Conservation (phyloP, 1,284 basidiomycete genomes). For the Leccinum pallidistipes region DNA sequence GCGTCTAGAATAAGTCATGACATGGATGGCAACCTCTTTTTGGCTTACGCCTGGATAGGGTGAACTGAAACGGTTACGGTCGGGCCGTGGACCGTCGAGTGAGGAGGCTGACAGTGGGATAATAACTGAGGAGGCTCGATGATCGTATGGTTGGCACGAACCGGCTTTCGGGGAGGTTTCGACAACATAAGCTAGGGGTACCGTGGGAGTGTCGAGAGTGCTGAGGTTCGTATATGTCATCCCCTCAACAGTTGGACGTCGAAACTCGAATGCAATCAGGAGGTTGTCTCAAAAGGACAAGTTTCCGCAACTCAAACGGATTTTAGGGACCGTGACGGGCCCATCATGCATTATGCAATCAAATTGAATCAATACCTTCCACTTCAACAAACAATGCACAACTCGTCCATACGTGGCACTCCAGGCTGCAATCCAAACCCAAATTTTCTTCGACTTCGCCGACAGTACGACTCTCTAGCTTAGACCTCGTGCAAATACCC, state of each 20-base stretch:
- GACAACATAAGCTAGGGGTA: neutral
- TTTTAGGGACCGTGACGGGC: no score
- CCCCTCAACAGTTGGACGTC: no score
- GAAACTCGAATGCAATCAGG: neutral
- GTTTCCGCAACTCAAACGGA: neutral
- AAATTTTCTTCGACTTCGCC: neutral
- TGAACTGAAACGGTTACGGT: neutral
- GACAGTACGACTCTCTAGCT: neutral
- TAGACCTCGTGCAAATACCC: neutral
- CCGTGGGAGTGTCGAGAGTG: no score
- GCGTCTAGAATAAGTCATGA: neutral
- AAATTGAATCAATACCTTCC: neutral
- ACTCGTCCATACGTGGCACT: constrained; percentile 10
- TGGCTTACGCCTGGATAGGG: neutral
- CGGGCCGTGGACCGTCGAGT: neutral
- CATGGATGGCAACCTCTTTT: neutral
- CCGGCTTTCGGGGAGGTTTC: neutral
- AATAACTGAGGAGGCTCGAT: neutral
- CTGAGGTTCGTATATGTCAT: no score
- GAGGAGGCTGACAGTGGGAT: neutral
- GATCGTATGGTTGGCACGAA: neutral
- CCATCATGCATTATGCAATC: neutral
- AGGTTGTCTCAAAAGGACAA: neutral
- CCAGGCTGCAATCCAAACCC: neutral
- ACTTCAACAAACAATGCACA: constrained; percentile 17